A percentile compares a stretch with the other conserved stretches of the same genome.
phyloP scores from a whole-genome alignment of 192 early-diverging fungal genomes.

The Spizellomyces punctatus region DNA sequence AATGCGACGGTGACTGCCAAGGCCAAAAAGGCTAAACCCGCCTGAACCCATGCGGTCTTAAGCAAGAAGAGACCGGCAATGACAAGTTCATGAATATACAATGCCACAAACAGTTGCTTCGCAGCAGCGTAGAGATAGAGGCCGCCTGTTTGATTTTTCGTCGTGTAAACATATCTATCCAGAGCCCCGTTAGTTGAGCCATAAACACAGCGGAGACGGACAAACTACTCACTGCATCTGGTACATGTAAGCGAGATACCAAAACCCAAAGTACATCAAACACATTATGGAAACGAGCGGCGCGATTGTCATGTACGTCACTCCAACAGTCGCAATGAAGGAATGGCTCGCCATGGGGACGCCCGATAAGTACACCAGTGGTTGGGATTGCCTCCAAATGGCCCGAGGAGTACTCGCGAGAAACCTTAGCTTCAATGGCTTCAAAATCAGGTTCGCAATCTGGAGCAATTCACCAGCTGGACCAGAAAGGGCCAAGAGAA shows the following conservation, averaged over 20 bases:
- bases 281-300: constrained; percentile 76
- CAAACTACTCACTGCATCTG: constrained; percentile 60
- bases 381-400: constrained; percentile 50
- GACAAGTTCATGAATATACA: constrained; percentile 66
- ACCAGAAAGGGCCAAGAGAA: constrained; percentile 63
- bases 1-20: constrained; percentile 48
- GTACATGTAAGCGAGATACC: constrained; percentile 74
- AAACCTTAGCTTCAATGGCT: constrained; percentile 53
- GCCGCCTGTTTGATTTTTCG: constrained; percentile 23
- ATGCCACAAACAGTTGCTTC: constrained; percentile 30
- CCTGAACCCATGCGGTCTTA: constrained; percentile 46
- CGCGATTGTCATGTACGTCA: constrained; percentile 74
- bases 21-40: constrained; percentile 40
- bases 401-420: constrained; percentile 61
- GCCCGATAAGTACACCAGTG: constrained; percentile 46
- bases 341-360: constrained; percentile 25
- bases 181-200: neutral
- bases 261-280: constrained; percentile 67
- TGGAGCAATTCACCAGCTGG: constrained; percentile 70
- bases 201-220: neutral
- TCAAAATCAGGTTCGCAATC: constrained; percentile 60
- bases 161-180: constrained; percentile 21
- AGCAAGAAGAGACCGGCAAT: constrained; percentile 71
- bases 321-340: constrained; percentile 50
- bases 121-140: constrained; percentile 26